Conservation (phyloP, 1,284 basidiomycete genomes). For the Melampsora allii-populina region DNA sequence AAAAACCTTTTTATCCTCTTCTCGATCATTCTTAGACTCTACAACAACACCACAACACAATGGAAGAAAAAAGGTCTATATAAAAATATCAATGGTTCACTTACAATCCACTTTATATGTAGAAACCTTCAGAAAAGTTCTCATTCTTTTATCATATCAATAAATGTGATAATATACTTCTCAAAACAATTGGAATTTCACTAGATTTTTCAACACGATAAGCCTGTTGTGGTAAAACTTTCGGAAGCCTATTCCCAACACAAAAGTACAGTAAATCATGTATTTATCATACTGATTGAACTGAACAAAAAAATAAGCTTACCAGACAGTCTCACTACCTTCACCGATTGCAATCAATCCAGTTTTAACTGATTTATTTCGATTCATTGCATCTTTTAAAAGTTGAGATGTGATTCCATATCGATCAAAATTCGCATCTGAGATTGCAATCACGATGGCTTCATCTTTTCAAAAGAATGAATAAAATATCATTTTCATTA, state of each 20-base stretch:
- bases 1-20: no score
- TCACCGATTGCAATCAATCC: slow-evolving; percentile 46
- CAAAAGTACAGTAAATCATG: no score
- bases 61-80: no score
- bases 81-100: no score
- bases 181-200: slow-evolving; percentile 45
- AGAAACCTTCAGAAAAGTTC: neutral
- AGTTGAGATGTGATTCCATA: slow-evolving; percentile 52
- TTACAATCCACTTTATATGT: no score
- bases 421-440: slow-evolving; percentile 53
- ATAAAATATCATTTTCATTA: neutral
- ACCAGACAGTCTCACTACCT: slow-evolving; percentile 45
- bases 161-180: slow-evolving; percentile 43
- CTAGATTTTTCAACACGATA: slow-evolving; percentile 44
- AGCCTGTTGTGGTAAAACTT: slow-evolving; percentile 45
- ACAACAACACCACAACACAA: no score
- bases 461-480: slow-evolving; percentile 47
- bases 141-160: slow-evolving; percentile 5
- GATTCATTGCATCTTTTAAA: slow-evolving; percentile 30
- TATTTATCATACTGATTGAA: no score
- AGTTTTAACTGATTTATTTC: slow-evolving; percentile 45
- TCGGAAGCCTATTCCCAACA: no score
- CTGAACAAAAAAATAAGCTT: neutral
- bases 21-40: no score
- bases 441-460: slow-evolving; percentile 54